Percentiles rank a stretch among this genome's conserved stretches.
These are phyloP conservation scores for Prunus salicina DNA, from an alignment of 306 rosid genomes.

Conservation along the genomic window DNA sequence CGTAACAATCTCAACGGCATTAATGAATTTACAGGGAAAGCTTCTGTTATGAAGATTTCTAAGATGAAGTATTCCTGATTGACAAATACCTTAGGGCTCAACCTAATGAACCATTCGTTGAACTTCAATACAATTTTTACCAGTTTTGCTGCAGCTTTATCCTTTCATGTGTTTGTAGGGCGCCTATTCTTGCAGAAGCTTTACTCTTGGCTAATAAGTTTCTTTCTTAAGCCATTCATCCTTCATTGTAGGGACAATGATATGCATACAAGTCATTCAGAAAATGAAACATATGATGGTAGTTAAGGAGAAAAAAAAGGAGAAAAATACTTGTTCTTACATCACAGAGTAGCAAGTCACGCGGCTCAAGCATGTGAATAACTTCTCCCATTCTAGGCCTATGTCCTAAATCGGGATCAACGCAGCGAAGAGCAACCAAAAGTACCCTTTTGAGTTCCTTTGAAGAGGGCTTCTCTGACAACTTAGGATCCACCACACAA, in stretches of 20 bases:
- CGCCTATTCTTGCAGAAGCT: slow-evolving; percentile 13
- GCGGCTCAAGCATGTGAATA: slow-evolving; percentile 52
- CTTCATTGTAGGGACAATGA: slow-evolving; percentile 10
- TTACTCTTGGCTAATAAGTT: background rate
- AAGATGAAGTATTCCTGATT: background rate
- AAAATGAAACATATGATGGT: background rate
- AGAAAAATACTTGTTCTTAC: slow-evolving; percentile 31
- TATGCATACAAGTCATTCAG: too few relatives aligned
- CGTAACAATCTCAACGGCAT: background rate
- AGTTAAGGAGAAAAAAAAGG: background rate
- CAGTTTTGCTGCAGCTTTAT: slow-evolving; percentile 8
- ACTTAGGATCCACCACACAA: slow-evolving; percentile 41
- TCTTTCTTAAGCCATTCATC: slow-evolving; percentile 21
- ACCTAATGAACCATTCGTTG: background rate
- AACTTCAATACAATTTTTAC: background rate
- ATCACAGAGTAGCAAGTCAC: slow-evolving; percentile 34
- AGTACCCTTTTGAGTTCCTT: slow-evolving; percentile 50
- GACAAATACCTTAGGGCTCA: background rate
- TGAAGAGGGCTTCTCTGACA: slow-evolving; percentile 45
- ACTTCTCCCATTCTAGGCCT: slow-evolving; percentile 59
- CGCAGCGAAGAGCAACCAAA: slow-evolving; percentile 57
- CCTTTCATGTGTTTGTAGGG: slow-evolving; percentile 1
- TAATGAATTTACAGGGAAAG: background rate
- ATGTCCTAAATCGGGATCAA: slow-evolving; percentile 42
- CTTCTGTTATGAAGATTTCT: background rate